Conservation (phyloP, 768 basidiomycete species). For the Psilocybe subaeruginosa region DNA sequence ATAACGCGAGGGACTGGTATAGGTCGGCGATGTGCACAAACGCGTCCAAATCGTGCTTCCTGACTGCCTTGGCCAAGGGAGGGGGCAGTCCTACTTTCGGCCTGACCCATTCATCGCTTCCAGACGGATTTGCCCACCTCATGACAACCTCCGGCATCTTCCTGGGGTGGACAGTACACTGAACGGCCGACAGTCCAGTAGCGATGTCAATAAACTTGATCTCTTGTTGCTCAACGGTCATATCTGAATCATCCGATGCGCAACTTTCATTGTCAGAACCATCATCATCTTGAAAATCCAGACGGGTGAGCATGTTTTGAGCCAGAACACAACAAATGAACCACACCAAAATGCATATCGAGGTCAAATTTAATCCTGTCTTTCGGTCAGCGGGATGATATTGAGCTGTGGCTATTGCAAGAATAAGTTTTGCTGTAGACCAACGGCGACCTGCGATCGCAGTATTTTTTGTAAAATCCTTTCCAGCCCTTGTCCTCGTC, state of each 20-base stretch:
- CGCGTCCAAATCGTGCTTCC: conserved; percentile 49
- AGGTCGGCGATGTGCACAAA: conserved; percentile 51
- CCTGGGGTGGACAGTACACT: conserved; percentile 40
- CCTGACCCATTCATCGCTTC: no score
- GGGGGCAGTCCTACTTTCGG: not conserved
- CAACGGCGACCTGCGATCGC: conserved; percentile 54
- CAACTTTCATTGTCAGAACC: conserved; percentile 42
- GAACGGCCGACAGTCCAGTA: conserved; percentile 45
- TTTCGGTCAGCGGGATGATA: conserved; percentile 41
- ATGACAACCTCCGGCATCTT: conserved; percentile 27
- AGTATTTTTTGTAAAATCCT: conserved; percentile 19
- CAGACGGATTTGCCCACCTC: conserved; percentile 1
- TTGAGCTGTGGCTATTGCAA: conserved; percentile 59
- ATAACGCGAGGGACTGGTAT: conserved; percentile 36
- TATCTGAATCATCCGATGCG: conserved; percentile 43
- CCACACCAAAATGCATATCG: conserved; percentile 36
- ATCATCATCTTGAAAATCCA: conserved; percentile 25
- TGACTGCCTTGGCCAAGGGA: conserved; percentile 38
- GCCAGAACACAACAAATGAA: not conserved
- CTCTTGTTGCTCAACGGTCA: conserved; percentile 37
- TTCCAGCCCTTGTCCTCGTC: conserved; percentile 10
- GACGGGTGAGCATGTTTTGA: not conserved
- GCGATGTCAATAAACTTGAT: conserved; percentile 58
- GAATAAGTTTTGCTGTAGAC: conserved; percentile 60
- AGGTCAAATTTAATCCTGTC: conserved; percentile 35